These are phyloP conservation scores for Hanseniaspora vineae DNA, from an alignment of 805 yeast species.

Conservation along the genomic window DNA sequence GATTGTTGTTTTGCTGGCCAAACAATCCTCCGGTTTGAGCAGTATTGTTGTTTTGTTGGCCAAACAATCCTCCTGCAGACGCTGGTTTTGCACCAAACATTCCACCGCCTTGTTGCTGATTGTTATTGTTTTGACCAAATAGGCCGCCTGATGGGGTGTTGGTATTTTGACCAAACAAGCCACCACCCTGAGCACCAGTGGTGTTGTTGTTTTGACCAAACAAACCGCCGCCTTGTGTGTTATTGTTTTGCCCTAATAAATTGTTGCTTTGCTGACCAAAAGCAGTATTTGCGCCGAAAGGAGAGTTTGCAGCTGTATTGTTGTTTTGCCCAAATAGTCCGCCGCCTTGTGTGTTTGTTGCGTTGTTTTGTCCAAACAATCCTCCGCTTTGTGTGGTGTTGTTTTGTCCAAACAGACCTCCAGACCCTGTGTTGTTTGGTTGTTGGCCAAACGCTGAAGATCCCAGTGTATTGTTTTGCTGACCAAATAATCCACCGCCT, in stretches of 20 bases:
- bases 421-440: constrained; percentile 16
- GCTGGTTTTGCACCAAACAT: constrained; percentile 29
- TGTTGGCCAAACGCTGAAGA: constrained; percentile 23
- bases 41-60: constrained; percentile 17
- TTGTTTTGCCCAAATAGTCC: constrained; percentile 13
- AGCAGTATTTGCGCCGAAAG: constrained; percentile 27
- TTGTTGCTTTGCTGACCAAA: constrained; percentile 26
- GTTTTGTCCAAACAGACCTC: constrained; percentile 22
- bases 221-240: constrained; percentile 21
- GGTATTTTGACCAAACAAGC: constrained; percentile 29
- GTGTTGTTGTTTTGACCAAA: constrained; percentile 18
- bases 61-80: constrained; percentile 30
- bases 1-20: constrained; percentile 12
- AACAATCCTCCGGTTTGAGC: constrained; percentile 10
- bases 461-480: constrained; percentile 10
- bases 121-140: constrained; percentile 22
- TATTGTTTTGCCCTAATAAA: constrained; percentile 9
- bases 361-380: constrained; percentile 29
- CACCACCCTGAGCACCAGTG: constrained; percentile 14
- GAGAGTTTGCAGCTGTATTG: constrained; percentile 9
- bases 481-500: constrained; percentile 20
- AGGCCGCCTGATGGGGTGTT: constrained; percentile 22
- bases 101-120: constrained; percentile 15
- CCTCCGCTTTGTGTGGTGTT: constrained; percentile 19
- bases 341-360: constrained; percentile 6